Percentiles rank a stretch among this genome's conserved stretches.
Conservation (phyloP, 352 stramenopile species). For the Pythium insidiosum region DNA sequence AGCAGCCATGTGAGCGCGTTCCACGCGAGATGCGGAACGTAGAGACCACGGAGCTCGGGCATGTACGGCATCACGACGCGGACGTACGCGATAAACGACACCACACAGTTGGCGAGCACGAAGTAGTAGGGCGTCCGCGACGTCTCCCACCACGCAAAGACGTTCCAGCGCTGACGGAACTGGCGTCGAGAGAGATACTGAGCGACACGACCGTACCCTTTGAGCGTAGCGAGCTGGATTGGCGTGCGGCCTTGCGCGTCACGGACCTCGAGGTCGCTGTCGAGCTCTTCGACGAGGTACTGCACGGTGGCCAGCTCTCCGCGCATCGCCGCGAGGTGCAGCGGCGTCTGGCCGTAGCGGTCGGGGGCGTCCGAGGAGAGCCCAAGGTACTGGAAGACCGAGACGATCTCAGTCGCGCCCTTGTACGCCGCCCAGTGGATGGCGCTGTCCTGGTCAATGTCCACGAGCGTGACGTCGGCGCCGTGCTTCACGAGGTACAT, state of each 20-base stretch:
- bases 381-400: conserved; percentile 75
- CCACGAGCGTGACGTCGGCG: conserved; percentile 56
- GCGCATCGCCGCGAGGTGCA: conserved; percentile 77
- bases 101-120: conserved; percentile 38
- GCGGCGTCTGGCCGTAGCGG: conserved; percentile 67
- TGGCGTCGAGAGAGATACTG: conserved; percentile 39
- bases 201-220: conserved; percentile 40
- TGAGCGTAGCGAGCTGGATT: conserved; percentile 46
- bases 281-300: conserved; percentile 73
- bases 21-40: conserved; percentile 54
- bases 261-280: conserved; percentile 38
- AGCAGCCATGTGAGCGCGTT: conserved; percentile 52
- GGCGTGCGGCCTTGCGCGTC: conserved; percentile 56
- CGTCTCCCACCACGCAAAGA: conserved; percentile 50
- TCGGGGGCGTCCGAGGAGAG: conserved; percentile 56
- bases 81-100: conserved; percentile 36
- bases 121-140: conserved; percentile 67
- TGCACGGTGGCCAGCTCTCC: conserved; percentile 63
- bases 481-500: conserved; percentile 69
- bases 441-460: conserved; percentile 62
- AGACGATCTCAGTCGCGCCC: conserved; percentile 71
- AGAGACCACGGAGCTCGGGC: conserved; percentile 42
- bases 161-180: conserved; percentile 44
- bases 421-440: conserved; percentile 87
- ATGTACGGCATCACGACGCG: conserved; percentile 43